These are phyloP conservation scores for Metschnikowia lochheadii DNA, from an alignment of 805 yeast species.

Conservation along the genomic window DNA sequence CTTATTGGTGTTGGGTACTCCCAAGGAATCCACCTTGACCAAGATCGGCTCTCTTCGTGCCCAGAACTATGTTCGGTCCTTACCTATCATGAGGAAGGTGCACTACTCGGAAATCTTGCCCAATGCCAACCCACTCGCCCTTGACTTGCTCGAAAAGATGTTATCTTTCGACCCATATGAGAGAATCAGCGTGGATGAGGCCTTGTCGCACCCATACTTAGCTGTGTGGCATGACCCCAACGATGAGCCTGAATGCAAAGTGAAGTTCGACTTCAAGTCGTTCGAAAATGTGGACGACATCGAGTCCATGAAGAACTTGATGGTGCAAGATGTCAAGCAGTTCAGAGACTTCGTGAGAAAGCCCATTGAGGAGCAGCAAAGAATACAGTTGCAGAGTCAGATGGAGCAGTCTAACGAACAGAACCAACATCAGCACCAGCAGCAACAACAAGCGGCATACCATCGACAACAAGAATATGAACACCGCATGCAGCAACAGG, in stretches of 20 bases:
- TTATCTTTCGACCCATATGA: conserved; percentile 81
- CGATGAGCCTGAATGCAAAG: conserved; percentile 82
- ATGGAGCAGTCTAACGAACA: conserved; percentile 25
- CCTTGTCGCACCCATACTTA: conserved; percentile 83
- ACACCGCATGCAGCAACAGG: conserved; percentile 14
- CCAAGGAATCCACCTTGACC: conserved; percentile 49
- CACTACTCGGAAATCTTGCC: conserved; percentile 75
- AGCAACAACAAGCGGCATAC: conserved; percentile 14
- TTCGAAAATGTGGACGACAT: conserved; percentile 81
- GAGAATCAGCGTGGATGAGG: conserved; percentile 84
- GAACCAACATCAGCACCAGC: conserved; percentile 15
- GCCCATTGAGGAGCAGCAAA: conserved; percentile 57
- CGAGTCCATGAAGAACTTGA: conserved; percentile 68
- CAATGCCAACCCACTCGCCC: conserved; percentile 78
- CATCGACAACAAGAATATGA: conserved; percentile 12
- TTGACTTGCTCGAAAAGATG: conserved; percentile 66
- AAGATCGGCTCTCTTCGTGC: conserved; percentile 78
- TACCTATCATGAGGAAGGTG: conserved; percentile 77
- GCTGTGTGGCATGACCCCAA: conserved; percentile 68
- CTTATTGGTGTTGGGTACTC: conserved; percentile 85
- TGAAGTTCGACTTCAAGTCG: conserved; percentile 74
- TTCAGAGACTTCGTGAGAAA: conserved; percentile 79
- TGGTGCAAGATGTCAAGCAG: conserved; percentile 70
- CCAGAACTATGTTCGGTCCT: conserved; percentile 81
- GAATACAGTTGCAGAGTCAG: conserved; percentile 36